These are phyloP conservation scores for Trametes cubensis DNA, from an alignment of 768 basidiomycete species.

Conservation along the genomic window DNA sequence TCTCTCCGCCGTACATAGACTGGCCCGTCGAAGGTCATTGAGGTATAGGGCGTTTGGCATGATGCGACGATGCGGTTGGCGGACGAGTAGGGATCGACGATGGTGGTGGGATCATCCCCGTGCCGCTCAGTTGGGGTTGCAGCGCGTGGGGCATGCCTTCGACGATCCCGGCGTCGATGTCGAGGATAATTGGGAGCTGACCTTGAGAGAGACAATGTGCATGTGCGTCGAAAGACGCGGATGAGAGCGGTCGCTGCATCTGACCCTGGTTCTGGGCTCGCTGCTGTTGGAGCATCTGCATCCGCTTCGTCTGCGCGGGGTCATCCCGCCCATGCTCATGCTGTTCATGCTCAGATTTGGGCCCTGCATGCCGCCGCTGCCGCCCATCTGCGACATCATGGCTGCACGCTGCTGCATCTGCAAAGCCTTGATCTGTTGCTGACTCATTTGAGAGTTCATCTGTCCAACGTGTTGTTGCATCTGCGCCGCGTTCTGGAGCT, in stretches of 20 bases:
- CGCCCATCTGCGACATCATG: conserved; percentile 19
- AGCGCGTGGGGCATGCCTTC: conserved; percentile 21
- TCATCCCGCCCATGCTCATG: conserved; percentile 9
- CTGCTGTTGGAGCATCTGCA: conserved; percentile 28
- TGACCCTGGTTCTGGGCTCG: conserved; percentile 4
- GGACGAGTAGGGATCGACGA: conserved; percentile 33
- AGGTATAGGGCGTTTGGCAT: conserved; percentile 22
- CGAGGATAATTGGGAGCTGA: conserved; percentile 24
- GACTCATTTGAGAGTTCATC: conserved; percentile 34
- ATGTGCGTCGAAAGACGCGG: conserved; percentile 22
- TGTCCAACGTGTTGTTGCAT: conserved; percentile 36
- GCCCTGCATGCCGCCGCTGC: conserved; percentile 22
- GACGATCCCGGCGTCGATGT: conserved; percentile 17
- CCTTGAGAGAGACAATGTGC: conserved; percentile 25
- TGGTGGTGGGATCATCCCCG: conserved; percentile 30
- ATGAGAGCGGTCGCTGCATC: conserved; percentile 22
- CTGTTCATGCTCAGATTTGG: conserved; percentile 18
- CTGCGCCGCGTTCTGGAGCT: conserved; percentile 21
- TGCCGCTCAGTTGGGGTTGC: conserved; percentile 10
- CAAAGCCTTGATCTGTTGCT: conserved; percentile 25
- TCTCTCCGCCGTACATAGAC: conserved; percentile 28
- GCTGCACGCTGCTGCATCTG: conserved; percentile 36
- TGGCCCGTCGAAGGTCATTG: conserved; percentile 37
- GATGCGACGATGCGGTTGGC: conserved; percentile 26
- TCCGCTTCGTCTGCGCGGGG: conserved; percentile 31